Evolutionary conservation across 306 rosid species (phyloP).

Genomic region (Trichosanthes truncata): DNA sequence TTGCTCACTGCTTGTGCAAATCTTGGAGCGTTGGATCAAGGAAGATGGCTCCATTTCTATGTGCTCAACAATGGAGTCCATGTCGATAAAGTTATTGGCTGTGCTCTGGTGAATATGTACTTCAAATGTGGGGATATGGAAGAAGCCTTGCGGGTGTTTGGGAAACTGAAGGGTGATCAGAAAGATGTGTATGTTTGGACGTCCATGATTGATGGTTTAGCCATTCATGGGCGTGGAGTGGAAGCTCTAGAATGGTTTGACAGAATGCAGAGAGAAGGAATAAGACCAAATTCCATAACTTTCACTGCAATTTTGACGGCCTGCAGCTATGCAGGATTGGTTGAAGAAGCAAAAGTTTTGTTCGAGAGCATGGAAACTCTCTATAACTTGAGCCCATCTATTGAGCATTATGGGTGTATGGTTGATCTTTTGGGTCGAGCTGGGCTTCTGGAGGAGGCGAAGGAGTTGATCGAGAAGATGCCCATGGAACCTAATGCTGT

Average conservation of each 20-base stretch:
- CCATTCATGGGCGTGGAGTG: slow-evolving; percentile 39
- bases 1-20: slow-evolving; percentile 50
- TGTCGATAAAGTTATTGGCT: slow-evolving; percentile 34
- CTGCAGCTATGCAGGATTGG: slow-evolving; percentile 47
- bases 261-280: slow-evolving; percentile 34
- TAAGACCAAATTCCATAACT: slow-evolving; percentile 35
- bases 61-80: slow-evolving; percentile 27
- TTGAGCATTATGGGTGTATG: slow-evolving; percentile 55
- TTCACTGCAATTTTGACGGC: slow-evolving; percentile 43
- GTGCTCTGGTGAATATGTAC: slow-evolving; percentile 44
- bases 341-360: slow-evolving; percentile 35
- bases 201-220: slow-evolving; percentile 42
- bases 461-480: slow-evolving; percentile 38
- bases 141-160: slow-evolving; percentile 26
- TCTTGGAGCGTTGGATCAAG: slow-evolving; percentile 46
- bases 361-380: slow-evolving; percentile 28
- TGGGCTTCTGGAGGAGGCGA: slow-evolving; percentile 41
- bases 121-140: slow-evolving; percentile 50
- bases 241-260: slow-evolving; percentile 46
- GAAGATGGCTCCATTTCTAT: slow-evolving; percentile 35
- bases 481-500: slow-evolving; percentile 45
- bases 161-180: slow-evolving; percentile 18
- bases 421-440: slow-evolving; percentile 52
- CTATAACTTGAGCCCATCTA: slow-evolving; percentile 29
- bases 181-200: slow-evolving; percentile 43